These are phyloP conservation scores for Calonectria ilicicola DNA, from an alignment of 2,329 filamentous ascomycete species.

Conservation along the genomic window DNA sequence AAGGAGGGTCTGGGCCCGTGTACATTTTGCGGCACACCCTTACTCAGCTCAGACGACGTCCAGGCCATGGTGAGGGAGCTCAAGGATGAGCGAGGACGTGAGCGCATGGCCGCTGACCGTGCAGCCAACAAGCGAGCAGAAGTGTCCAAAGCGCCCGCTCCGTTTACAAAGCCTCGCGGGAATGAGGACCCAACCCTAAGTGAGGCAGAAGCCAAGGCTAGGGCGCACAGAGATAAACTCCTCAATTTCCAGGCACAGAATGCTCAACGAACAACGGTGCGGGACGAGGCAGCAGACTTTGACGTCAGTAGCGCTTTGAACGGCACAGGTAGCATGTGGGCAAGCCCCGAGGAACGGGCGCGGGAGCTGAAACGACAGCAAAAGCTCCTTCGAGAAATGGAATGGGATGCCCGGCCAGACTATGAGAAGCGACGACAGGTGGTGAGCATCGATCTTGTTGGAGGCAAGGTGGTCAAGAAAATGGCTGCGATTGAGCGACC, in stretches of 20 bases:
- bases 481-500: slow-evolving; percentile 75
- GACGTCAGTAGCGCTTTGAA: slow-evolving; percentile 61
- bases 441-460: slow-evolving; percentile 84
- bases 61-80: slow-evolving; percentile 88
- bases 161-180: slow-evolving; percentile 65
- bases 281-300: slow-evolving; percentile 82
- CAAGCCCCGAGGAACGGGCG: slow-evolving; percentile 84
- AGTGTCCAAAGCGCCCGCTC: slow-evolving; percentile 69
- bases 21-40: slow-evolving; percentile 84
- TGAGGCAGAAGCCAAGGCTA: slow-evolving; percentile 75
- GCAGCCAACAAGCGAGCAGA: slow-evolving; percentile 75
- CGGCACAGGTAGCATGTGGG: slow-evolving; percentile 76
- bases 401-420: slow-evolving; percentile 86
- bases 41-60: slow-evolving; percentile 80
- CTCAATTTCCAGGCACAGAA: slow-evolving; percentile 89
- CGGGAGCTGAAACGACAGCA: slow-evolving; percentile 88
- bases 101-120: slow-evolving; percentile 87
- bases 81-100: slow-evolving; percentile 85
- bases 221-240: slow-evolving; percentile 83
- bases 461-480: slow-evolving; percentile 79
- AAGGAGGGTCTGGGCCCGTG: slow-evolving; percentile 95
- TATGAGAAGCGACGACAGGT: slow-evolving; percentile 91
- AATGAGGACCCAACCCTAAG: slow-evolving; percentile 53
- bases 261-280: slow-evolving; percentile 83
- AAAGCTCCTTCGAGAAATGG: slow-evolving; percentile 84